Base-by-base conservation (phyloP, 2,329 filamentous ascomycete genomes). In the Trichoderma sp. region DNA sequence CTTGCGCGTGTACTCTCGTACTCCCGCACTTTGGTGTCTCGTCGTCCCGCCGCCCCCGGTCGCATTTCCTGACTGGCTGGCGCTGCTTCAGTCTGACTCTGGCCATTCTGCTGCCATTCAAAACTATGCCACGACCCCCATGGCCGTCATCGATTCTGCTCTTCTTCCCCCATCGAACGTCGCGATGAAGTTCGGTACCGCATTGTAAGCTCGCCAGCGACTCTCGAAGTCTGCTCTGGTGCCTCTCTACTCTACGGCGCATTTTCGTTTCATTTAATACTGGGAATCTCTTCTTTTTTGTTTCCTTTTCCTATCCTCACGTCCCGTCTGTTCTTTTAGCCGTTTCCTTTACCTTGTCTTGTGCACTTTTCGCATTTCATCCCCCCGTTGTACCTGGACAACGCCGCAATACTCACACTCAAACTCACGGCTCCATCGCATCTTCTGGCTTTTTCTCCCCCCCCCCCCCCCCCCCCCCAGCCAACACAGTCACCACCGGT, bases 181-280 rank as follows among this genome's bases (percentile, higher is more conserved):
- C 83, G 83, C 83, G 80, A 88, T 89, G 86, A 81, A 81, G 80
- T 86, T 86, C 84, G 84, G 83, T 80, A 84, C 78, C 79, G 82
- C 81, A 82, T 82, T 87, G 80, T 88, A 84, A 84, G 74, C 76
- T 80, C 81, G 76, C 82, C 83, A 84, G 84, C 86, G 85, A 86
- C 86, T 86, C 82, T 81, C 79, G 83, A 84, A 87, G 86, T 88
- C 86, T 86, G 86, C 86, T 87, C 78, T 78, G 80, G 81, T 78
- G 72, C 78, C 78, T 80, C 78, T 80, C 81, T 79, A 79, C 80
- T 83, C 81, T 77, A 80, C 80, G 79, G 78, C 80, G 76, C 79
- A 76, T 73, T 76, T 26, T 60, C 57, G 28, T 60, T 60, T 78
- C 77, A 74, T 73, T 73, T 77, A 75, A 73, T 71, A 74, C 75